Percentiles rank a stretch among this genome's conserved stretches.
These are phyloP conservation scores for Neurospora sp. DNA, from an alignment of 495 filamentous ascomycete genomes.

Conservation along the genomic window DNA sequence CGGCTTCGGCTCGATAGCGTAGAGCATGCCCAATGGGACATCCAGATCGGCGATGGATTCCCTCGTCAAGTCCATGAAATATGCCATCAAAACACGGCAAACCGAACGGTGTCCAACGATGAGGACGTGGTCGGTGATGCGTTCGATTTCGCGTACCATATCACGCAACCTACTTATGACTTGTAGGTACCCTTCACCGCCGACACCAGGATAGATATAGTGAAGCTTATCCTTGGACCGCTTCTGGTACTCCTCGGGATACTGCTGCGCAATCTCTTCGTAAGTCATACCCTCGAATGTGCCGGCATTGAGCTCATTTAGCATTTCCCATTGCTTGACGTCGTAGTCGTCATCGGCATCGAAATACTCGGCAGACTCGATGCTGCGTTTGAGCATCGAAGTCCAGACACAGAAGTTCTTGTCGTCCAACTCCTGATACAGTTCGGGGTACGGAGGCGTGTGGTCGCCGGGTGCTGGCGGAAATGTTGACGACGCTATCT, in stretches of 20 bases:
- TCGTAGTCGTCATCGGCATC: slow-evolving; percentile 92
- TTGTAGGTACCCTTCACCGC: slow-evolving; percentile 92
- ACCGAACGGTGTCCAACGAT: slow-evolving; percentile 85
- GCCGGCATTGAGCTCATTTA: slow-evolving; percentile 91
- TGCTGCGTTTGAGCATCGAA: slow-evolving; percentile 82
- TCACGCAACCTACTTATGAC: slow-evolving; percentile 92
- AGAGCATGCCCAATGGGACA: slow-evolving; percentile 83
- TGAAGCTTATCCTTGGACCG: slow-evolving; percentile 75
- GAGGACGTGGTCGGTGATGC: slow-evolving; percentile 89
- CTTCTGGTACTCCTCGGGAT: slow-evolving; percentile 65
- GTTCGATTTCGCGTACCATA: slow-evolving; percentile 93
- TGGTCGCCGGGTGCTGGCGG: slow-evolving; percentile 80
- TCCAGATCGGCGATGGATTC: slow-evolving; percentile 89
- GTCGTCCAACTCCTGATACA: slow-evolving; percentile 48
- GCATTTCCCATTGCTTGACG: slow-evolving; percentile 94
- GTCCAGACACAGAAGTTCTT: slow-evolving; percentile 99
- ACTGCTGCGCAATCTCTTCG: slow-evolving; percentile 65
- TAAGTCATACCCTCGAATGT: slow-evolving; percentile 92
- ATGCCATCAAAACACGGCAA: slow-evolving; percentile 83
- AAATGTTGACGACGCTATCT: slow-evolving; percentile 58
- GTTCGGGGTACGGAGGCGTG: slow-evolving; percentile 89
- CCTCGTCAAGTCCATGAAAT: slow-evolving; percentile 83
- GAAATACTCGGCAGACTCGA: slow-evolving; percentile 78
- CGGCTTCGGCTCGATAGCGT: slow-evolving; percentile 91
- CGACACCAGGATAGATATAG: slow-evolving; percentile 90